phyloP scores from a whole-genome alignment of 345 rosid genomes.

The Salix purpurea region DNA sequence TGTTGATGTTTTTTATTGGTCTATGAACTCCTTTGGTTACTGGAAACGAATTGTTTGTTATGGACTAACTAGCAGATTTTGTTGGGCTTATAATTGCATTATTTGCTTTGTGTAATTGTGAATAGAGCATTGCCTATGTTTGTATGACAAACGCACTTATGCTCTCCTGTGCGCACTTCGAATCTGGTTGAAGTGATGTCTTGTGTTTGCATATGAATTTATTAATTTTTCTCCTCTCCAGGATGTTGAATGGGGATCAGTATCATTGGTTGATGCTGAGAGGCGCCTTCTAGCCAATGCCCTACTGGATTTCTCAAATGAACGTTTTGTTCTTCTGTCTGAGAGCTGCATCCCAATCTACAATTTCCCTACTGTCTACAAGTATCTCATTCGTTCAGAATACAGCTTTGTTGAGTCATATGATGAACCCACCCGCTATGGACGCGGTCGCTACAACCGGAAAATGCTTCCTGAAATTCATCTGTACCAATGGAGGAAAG shows the following conservation, averaged over 20 bases:
- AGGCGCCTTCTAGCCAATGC: slow-evolving; percentile 90
- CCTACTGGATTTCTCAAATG: slow-evolving; percentile 75
- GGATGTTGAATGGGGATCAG: slow-evolving; percentile 82
- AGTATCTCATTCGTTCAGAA: slow-evolving; percentile 57
- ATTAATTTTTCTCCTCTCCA: slow-evolving; percentile 24
- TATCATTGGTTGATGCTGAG: slow-evolving; percentile 70
- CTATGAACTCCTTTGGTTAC: not conserved
- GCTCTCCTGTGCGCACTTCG: not conserved
- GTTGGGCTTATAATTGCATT: not conserved
- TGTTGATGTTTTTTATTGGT: not conserved
- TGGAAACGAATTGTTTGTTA: not conserved
- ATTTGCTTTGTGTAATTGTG: not conserved
- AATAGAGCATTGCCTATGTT: not conserved
- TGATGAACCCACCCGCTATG: slow-evolving; percentile 87
- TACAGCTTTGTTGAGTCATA: slow-evolving; percentile 80
- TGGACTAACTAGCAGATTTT: not conserved
- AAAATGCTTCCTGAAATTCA: slow-evolving; percentile 75
- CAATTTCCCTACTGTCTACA: slow-evolving; percentile 76
- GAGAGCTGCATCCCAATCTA: slow-evolving; percentile 93
- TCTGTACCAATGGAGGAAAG: slow-evolving; percentile 87
- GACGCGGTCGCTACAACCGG: slow-evolving; percentile 86
- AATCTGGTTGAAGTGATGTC: not conserved
- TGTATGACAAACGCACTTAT: not conserved
- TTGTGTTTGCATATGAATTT: not conserved
- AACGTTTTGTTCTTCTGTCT: slow-evolving; percentile 83